These are phyloP conservation scores for Aspergillus affinis DNA, from an alignment of 495 filamentous ascomycete species.

Conservation along the genomic window DNA sequence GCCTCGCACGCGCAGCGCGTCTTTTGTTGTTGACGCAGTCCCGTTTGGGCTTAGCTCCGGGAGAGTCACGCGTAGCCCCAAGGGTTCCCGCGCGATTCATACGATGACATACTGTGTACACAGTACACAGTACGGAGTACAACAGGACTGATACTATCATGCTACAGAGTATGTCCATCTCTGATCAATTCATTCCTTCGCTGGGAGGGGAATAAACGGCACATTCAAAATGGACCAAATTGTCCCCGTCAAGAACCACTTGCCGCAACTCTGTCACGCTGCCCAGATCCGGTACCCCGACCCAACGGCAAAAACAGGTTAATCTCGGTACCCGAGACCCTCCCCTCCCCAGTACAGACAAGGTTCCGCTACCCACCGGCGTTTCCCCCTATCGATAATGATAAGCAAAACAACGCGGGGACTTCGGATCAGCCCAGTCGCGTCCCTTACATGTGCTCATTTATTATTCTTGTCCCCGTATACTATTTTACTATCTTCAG, in stretches of 20 bases:
- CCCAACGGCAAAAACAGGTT: neutral
- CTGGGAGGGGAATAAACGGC: no score
- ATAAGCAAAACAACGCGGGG: constrained; percentile 19
- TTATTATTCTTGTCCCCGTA: neutral
- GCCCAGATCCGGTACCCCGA: neutral
- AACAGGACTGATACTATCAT: no score
- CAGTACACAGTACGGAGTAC: no score
- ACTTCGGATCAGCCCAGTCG: constrained; percentile 13
- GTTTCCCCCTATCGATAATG: constrained; percentile 11
- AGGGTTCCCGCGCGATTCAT: constrained; percentile 16
- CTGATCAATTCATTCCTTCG: no score
- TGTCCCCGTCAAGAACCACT: neutral
- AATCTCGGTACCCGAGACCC: neutral
- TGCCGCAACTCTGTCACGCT: no score
- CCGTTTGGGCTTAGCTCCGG: constrained; percentile 20
- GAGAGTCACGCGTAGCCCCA: constrained; percentile 23
- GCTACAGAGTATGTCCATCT: no score
- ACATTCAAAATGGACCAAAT: no score
- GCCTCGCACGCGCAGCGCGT: constrained; percentile 24
- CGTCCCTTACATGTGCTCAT: constrained; percentile 27
- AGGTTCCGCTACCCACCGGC: neutral
- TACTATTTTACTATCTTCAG: neutral
- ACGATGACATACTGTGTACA: constrained; percentile 16
- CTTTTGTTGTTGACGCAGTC: constrained; percentile 24
- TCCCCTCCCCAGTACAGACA: neutral